Conservation (phyloP, 2,329 filamentous ascomycete genomes). For the Aspergillus latus region DNA sequence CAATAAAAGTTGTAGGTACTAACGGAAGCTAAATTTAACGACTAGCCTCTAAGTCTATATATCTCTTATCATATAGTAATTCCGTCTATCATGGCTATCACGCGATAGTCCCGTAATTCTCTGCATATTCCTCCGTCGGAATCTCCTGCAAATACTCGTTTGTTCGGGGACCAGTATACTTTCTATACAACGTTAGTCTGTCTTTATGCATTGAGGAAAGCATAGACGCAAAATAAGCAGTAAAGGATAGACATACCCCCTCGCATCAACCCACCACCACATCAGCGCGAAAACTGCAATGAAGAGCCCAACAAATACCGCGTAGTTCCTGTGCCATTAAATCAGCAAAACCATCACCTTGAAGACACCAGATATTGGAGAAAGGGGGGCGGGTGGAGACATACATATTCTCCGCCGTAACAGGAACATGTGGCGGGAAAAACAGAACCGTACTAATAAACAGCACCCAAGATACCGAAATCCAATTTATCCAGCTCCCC, state of each 20-base stretch:
- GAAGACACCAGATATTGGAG: neutral
- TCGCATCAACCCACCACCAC: slow-evolving; percentile 50
- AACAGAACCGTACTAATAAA: slow-evolving; percentile 64
- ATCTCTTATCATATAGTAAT: no score
- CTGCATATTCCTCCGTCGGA: slow-evolving; percentile 31
- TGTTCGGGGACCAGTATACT: slow-evolving; percentile 60
- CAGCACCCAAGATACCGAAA: slow-evolving; percentile 61
- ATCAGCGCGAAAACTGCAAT: slow-evolving; percentile 52
- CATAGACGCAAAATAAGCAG: slow-evolving; percentile 13
- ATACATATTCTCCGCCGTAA: slow-evolving; percentile 52
- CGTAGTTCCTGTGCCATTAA: slow-evolving; percentile 47
- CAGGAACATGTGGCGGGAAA: slow-evolving; percentile 50
- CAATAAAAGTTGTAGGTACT: neutral
- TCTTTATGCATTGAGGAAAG: neutral
- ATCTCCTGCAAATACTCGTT: slow-evolving; percentile 49
- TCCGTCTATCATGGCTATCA: neutral
- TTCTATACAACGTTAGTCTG: slow-evolving; percentile 36
- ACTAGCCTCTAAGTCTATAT: no score
- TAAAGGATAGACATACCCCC: slow-evolving; percentile 34
- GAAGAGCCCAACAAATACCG: slow-evolving; percentile 46
- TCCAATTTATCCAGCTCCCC: slow-evolving; percentile 55
- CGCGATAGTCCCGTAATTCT: slow-evolving; percentile 19
- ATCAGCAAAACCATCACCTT: neutral
- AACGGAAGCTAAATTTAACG: no score
- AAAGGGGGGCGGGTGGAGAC: slow-evolving; percentile 3